Base-by-base conservation (phyloP, 345 rosid genomes). In the Limnanthes douglasii region DNA sequence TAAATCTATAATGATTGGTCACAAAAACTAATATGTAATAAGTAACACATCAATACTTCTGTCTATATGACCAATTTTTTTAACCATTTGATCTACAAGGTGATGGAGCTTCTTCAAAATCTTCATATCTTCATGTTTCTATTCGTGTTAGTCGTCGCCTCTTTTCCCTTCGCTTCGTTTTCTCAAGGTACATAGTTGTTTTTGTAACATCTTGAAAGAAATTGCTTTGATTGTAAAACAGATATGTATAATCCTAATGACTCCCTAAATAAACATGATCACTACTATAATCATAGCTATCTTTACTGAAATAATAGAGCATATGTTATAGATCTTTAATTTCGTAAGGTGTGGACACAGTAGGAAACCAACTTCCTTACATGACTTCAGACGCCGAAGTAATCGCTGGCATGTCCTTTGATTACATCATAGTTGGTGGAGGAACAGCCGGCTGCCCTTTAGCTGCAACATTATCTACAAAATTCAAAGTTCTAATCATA, bases 371-470 rank as follows among this genome's bases (percentile, higher is more conserved):
- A 34, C 51, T 64, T 22, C 83, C 86, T 20, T 57, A 49, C 48
- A 61, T 70, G 68, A 77, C 94, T 29, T 59, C 72, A 10, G 74
- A 77, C 37, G 61, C 59, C 2, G 39, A 50, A 19, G 64, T 76
- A 48, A 26, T 77, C 10, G 57, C 73, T 0, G 80, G 97, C 34
- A 66, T 59, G 69, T 73, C 76, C 40, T 78, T 81, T 31, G 79
- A 81, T 50, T 68, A 70, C 70, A 74, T 77, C 16, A 7, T 81
- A 7, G 72, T 65, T 1, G 92, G 81, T 19, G 82, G 84, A 15
- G 90, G 96, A 36, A 68, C 92, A 4, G 57, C 92, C 0, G 78
- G 86, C 15, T 74, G 93, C 26, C 68, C 84, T 14, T 51, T 81
- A 5, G 85, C 84, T 3, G 67, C 94, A 1, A 86, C 81, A 4